These are phyloP conservation scores for Cladosporium sp. DNA, from an alignment of 2,329 filamentous ascomycete species.

Conservation along the genomic window DNA sequence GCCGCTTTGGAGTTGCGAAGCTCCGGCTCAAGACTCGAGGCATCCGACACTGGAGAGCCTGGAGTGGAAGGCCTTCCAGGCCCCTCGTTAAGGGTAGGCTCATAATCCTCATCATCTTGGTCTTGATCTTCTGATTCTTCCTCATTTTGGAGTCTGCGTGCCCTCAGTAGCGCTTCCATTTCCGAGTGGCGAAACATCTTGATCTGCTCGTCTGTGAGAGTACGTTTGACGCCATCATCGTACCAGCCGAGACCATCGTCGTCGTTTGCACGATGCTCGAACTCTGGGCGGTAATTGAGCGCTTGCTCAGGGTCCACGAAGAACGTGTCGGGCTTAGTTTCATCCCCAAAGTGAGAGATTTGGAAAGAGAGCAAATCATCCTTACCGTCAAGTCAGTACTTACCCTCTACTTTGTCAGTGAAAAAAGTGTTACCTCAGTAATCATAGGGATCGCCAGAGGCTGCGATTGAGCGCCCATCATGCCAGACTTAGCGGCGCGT, in stretches of 20 bases:
- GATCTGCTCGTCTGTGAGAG: constrained; percentile 85
- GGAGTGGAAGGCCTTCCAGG: neutral
- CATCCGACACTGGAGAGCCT: constrained; percentile 19
- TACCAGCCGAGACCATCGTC: constrained; percentile 75
- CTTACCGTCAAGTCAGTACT: constrained; percentile 31
- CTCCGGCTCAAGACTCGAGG: constrained; percentile 24
- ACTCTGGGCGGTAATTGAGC: constrained; percentile 18
- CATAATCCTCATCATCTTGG: constrained; percentile 5
- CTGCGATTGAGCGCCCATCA: neutral
- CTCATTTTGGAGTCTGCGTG: constrained; percentile 12
- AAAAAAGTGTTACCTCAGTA: constrained; percentile 26
- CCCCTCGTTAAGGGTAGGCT: neutral
- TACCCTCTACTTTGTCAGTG: constrained; percentile 16
- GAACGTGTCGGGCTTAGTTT: constrained; percentile 30
- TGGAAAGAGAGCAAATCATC: constrained; percentile 40
- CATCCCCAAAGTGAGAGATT: constrained; percentile 37
- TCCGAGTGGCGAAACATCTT: constrained; percentile 87
- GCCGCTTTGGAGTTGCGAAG: constrained; percentile 10
- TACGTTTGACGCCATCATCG: constrained; percentile 76
- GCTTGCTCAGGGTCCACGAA: constrained; percentile 26
- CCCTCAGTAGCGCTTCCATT: constrained; percentile 52
- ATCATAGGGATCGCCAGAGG: constrained; percentile 16
- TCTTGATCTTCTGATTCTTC: constrained; percentile 14
- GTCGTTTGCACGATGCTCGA: constrained; percentile 36
- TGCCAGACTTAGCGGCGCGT: constrained; percentile 6